Conservation (phyloP, 1,139 yeast species). For the Sugiyamaella neomexicana region DNA sequence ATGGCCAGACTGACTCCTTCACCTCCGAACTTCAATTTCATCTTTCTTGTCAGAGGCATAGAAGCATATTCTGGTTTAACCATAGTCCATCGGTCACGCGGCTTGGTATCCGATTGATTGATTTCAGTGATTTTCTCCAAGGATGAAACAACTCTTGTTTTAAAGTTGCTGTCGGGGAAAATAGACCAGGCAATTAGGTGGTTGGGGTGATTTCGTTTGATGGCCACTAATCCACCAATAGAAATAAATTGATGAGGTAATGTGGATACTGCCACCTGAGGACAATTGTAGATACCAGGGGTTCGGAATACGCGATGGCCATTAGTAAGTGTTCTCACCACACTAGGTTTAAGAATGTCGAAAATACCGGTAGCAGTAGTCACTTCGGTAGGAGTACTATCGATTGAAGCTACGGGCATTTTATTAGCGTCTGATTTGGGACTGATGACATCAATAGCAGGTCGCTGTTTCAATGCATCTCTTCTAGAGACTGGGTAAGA, state of each 20-base stretch:
- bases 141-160: slow-evolving; percentile 20
- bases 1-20: slow-evolving; percentile 70
- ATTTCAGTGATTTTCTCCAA: slow-evolving; percentile 33
- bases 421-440: background rate
- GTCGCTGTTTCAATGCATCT: background rate
- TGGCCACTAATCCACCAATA: slow-evolving; percentile 35
- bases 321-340: slow-evolving; percentile 25
- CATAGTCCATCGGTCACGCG: slow-evolving; percentile 18
- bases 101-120: slow-evolving; percentile 39
- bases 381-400: slow-evolving; percentile 6
- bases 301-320: slow-evolving; percentile 29
- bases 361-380: slow-evolving; percentile 21
- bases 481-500: background rate
- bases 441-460: background rate
- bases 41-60: slow-evolving; percentile 27
- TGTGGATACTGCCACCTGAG: slow-evolving; percentile 26
- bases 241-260: slow-evolving; percentile 30
- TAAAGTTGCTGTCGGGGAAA: slow-evolving; percentile 20
- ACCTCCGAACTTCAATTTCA: slow-evolving; percentile 37
- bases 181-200: slow-evolving; percentile 29
- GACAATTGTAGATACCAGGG: slow-evolving; percentile 27
- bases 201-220: slow-evolving; percentile 21
- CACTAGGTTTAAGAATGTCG: slow-evolving; percentile 23
- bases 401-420: background rate
- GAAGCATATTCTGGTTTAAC: slow-evolving; percentile 32